Evolutionary conservation across 108 stramenopile species (phyloP), one percentile per base, ranked within the genome.

Genomic region (Cyclotella choctawhatcheeana): DNA sequence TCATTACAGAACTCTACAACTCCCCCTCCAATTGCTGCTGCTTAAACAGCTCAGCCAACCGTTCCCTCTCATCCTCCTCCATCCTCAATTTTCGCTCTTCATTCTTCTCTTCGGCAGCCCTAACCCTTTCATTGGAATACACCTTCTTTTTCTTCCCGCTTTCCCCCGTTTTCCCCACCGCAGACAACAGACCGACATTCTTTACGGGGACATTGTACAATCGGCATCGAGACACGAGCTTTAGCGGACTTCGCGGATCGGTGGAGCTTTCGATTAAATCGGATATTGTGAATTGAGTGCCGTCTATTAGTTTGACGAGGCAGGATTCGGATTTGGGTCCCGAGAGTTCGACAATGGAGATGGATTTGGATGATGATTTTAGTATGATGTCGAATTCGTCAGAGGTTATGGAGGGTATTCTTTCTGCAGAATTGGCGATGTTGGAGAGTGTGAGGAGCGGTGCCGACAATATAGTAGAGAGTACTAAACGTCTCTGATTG

Each of bases 241-340:
- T 91, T 29, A 91, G 66, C 7, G 90, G 90, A 22, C 85, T 87
- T 10, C 93, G 67, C 10, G 93, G 93, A 82, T 94, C 93, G 17
- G 73, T 75, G 50, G 83, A 43, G 48, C 76, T 79, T 45, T 94
- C 93, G n/a, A 91, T 45, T 27, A 94, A 69, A 40, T 89, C 93
- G 50, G 81, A 83, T n/a, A 94, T 79, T 2, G 86, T 76, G 75
- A 94, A 94, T 3, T 71, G 61, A 7, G 93, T 94, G 2, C 90
- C 90, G 68, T 94, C 93, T 22, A 90, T 71, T 25, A 94, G 69
- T 50, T 56, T 75, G 10, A 94, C 93, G n/a, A 77, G 63, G 21
- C 89, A 84, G 2, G 76, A 88, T 81, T 93, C 93, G 25, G 67
- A 62, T 47, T 84, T 84, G 60, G 86, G 76, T 6, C 93, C 93